Percentiles rank a stretch among this genome's conserved stretches.
phyloP scores from a whole-genome alignment of 2,329 filamentous ascomycete genomes.

The Aspergillus novoparasiticus region DNA sequence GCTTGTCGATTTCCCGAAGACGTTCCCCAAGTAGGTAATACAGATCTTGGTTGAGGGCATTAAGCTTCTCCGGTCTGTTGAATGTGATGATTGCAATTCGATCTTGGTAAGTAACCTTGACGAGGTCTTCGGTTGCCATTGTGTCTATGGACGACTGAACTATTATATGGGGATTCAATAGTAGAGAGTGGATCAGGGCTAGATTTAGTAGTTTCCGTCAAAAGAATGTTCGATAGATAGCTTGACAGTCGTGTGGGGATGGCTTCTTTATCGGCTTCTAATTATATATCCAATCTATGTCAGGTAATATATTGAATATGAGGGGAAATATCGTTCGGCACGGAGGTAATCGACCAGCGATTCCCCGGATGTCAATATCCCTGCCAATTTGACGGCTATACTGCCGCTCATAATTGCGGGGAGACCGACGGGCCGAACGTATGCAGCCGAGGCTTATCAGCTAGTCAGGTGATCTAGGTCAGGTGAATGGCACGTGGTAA shows the following conservation, averaged over 20 bases:
- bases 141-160: background rate
- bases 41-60: conserved; percentile 69
- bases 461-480: conserved; percentile 12
- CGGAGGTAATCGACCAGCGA: background rate
- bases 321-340: background rate
- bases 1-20: conserved; percentile 74
- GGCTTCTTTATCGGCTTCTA: background rate
- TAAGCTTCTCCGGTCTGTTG: conserved; percentile 82
- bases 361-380: background rate
- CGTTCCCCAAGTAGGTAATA: conserved; percentile 78
- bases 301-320: background rate
- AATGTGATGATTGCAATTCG: conserved; percentile 83
- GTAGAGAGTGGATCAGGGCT: background rate
- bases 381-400: background rate
- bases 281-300: background rate
- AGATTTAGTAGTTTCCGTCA: background rate
- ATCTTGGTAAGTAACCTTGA: conserved; percentile 65
- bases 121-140: conserved; percentile 46
- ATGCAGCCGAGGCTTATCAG: conserved; percentile 16
- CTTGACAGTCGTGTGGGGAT: background rate
- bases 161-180: background rate
- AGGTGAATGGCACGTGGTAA: conserved; percentile 15
- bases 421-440: conserved; percentile 19
- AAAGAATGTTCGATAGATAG: background rate
- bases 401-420: conserved; percentile 3